Evolutionary conservation across 2,329 filamentous ascomycete species (phyloP).

Genomic region (Hortaea sp.): DNA sequence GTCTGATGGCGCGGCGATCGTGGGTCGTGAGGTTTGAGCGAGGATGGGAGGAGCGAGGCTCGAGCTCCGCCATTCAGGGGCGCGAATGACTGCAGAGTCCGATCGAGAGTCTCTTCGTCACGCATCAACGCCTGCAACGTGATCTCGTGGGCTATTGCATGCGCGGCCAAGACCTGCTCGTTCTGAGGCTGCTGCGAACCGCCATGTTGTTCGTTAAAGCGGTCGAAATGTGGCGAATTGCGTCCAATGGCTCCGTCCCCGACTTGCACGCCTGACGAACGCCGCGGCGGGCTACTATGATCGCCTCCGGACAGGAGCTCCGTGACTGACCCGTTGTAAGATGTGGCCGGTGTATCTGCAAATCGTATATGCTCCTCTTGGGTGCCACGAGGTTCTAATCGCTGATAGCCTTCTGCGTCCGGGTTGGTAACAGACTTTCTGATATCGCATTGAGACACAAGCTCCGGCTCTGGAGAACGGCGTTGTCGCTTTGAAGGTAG

Average conservation of each 20-base stretch:
- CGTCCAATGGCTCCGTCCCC: conserved; percentile 2
- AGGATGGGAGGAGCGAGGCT: conserved; percentile 13
- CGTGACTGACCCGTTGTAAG: conserved; percentile 21
- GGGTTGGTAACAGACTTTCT: conserved; percentile 3
- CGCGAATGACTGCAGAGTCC: conserved; percentile 8
- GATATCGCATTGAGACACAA: conserved; percentile 1
- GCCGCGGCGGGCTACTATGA: conserved; percentile 8
- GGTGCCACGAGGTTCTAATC: conserved; percentile 12
- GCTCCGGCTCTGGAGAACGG: conserved; percentile 7
- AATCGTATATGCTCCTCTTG: conserved; percentile 3
- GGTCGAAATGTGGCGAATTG: conserved; percentile 6
- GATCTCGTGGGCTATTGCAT: conserved; percentile 24
- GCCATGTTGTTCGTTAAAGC: conserved; percentile 1
- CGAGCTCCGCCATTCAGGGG: conserved; percentile 8
- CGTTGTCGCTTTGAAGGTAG: conserved; percentile 11
- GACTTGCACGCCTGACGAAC: not conserved
- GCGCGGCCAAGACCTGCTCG: conserved; percentile 21
- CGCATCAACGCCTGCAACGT: conserved; percentile 23
- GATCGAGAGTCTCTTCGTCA: conserved; percentile 16
- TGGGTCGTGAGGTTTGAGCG: conserved; percentile 14
- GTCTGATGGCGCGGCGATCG: conserved; percentile 13
- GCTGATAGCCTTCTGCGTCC: conserved; percentile 18
- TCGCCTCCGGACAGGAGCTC: conserved; percentile 13
- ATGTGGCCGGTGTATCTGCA: conserved; percentile 13
- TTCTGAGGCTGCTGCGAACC: conserved; percentile 11